Evolutionary conservation across 768 basidiomycete genomes (phyloP).

Genomic region (Psilocybe sp.): DNA sequence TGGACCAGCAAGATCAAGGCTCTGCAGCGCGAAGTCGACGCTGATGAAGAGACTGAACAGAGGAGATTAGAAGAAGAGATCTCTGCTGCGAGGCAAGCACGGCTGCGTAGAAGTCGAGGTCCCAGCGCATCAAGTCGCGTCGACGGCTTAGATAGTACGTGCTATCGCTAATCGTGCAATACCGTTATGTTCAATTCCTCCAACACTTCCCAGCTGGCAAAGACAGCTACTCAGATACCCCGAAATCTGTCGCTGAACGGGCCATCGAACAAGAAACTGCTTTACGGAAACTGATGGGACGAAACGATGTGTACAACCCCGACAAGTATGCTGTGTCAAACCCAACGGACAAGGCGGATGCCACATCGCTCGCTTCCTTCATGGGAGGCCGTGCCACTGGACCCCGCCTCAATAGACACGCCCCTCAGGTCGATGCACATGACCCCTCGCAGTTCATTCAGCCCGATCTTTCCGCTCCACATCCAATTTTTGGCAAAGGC

Average conservation of each 20-base stretch:
- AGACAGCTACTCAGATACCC: constrained; percentile 18
- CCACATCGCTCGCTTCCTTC: constrained; percentile 78
- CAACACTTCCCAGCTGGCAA: constrained; percentile 10
- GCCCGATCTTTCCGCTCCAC: constrained; percentile 50
- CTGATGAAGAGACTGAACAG: constrained; percentile 77
- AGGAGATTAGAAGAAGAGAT: constrained; percentile 66
- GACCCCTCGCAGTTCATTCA: constrained; percentile 68
- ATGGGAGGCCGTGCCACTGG: constrained; percentile 80
- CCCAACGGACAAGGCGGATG: constrained; percentile 26
- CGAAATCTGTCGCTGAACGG: constrained; percentile 29
- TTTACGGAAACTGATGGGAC: constrained; percentile 43
- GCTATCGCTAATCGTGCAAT: constrained; percentile 19
- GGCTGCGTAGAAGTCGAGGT: constrained; percentile 48
- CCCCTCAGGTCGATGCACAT: constrained; percentile 67
- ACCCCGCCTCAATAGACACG: constrained; percentile 68
- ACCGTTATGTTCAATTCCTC: background rate
- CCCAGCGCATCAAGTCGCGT: constrained; percentile 32
- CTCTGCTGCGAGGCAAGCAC: constrained; percentile 47
- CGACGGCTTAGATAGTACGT: constrained; percentile 44
- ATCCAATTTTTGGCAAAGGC: constrained; percentile 75
- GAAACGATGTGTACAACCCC: constrained; percentile 26
- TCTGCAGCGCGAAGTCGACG: constrained; percentile 77
- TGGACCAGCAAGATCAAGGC: constrained; percentile 82
- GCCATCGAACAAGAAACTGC: constrained; percentile 43
- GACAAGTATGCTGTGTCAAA: constrained; percentile 15